Evolutionary conservation across 345 rosid genomes (phyloP).

Genomic region (Passiflora organensis): DNA sequence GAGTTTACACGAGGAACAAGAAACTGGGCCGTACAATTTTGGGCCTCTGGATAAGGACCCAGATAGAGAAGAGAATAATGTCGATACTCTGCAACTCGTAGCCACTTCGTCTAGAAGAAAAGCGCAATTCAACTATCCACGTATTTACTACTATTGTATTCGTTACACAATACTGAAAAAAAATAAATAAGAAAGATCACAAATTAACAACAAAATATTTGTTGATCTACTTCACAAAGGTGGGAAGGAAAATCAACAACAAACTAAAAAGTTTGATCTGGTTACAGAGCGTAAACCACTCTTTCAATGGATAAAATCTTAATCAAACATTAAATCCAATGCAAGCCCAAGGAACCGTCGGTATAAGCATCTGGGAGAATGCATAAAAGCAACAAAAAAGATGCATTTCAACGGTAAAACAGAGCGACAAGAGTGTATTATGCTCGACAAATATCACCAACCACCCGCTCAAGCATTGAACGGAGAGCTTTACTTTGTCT

Average conservation of each 20-base stretch:
- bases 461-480: too few species aligned
- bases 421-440: neutral
- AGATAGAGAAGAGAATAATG: too few species aligned
- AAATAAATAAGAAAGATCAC: neutral
- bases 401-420: neutral
- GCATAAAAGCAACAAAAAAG: neutral
- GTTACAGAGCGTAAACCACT: constrained; percentile 1
- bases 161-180: too few species aligned
- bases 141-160: too few species aligned
- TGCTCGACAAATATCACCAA: neutral
- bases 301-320: too few species aligned
- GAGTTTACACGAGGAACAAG: too few species aligned
- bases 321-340: neutral
- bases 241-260: neutral
- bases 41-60: too few species aligned
- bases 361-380: constrained; percentile 7
- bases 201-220: neutral
- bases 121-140: too few species aligned
- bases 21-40: too few species aligned
- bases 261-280: constrained; percentile 2
- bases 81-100: too few species aligned
- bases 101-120: too few species aligned
- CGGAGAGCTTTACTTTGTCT: constrained; percentile 6
- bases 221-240: neutral
- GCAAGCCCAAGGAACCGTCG: neutral